Evolutionary conservation across 2,329 filamentous ascomycete genomes (phyloP).

Genomic region (Dactylellina cionopaga): DNA sequence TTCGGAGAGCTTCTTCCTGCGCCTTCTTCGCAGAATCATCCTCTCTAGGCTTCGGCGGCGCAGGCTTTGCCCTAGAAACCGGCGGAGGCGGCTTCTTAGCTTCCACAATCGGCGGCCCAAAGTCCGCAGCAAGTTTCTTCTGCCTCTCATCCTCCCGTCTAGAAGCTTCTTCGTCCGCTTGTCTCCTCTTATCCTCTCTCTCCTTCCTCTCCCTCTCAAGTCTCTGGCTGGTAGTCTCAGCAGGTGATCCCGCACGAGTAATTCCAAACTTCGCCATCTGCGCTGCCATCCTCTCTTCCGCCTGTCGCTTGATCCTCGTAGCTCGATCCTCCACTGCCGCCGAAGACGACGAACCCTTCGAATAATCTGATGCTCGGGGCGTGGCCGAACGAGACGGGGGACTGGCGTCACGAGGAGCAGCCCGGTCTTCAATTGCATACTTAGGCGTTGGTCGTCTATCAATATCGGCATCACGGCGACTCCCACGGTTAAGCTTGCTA

Average conservation of each 20-base stretch:
- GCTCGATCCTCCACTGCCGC: slow-evolving; percentile 78
- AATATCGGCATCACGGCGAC: slow-evolving; percentile 61
- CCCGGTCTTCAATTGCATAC: slow-evolving; percentile 63
- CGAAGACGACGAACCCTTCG: slow-evolving; percentile 73
- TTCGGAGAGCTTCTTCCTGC: slow-evolving; percentile 71
- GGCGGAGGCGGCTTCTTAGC: slow-evolving; percentile 75
- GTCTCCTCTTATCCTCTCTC: slow-evolving; percentile 82
- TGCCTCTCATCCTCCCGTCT: slow-evolving; percentile 88
- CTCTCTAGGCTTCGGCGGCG: slow-evolving; percentile 76
- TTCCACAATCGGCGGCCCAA: slow-evolving; percentile 69
- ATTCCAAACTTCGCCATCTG: slow-evolving; percentile 92
- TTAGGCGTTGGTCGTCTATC: slow-evolving; percentile 61
- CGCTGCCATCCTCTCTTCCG: slow-evolving; percentile 96
- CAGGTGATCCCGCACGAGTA: slow-evolving; percentile 68
- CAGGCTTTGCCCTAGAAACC: slow-evolving; percentile 71
- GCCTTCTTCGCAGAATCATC: slow-evolving; percentile 70
- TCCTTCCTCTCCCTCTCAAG: slow-evolving; percentile 89
- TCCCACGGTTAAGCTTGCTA: slow-evolving; percentile 77
- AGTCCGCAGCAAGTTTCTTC: slow-evolving; percentile 81
- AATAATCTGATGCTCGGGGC: slow-evolving; percentile 75
- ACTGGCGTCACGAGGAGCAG: slow-evolving; percentile 61
- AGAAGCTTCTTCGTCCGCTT: slow-evolving; percentile 93
- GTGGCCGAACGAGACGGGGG: slow-evolving; percentile 64
- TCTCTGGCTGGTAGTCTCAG: slow-evolving; percentile 83
- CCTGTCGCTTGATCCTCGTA: slow-evolving; percentile 95